These are phyloP conservation scores for Apiotrichum laibachii DNA, from an alignment of 1,284 basidiomycete genomes.

Conservation along the genomic window DNA sequence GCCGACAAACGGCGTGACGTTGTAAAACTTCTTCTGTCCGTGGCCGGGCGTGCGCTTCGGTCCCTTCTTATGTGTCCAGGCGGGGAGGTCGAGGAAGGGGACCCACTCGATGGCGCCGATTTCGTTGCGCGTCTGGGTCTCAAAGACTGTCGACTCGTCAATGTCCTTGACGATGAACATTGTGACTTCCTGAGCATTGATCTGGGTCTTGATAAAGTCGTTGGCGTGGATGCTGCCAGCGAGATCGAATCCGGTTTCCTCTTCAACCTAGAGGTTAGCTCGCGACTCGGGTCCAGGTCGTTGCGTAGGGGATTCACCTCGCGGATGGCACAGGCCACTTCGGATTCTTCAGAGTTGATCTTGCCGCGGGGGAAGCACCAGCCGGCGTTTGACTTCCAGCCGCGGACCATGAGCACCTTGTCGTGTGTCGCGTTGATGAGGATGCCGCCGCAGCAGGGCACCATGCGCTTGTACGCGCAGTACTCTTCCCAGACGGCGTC, in stretches of 20 bases:
- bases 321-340: slow-evolving; percentile 78
- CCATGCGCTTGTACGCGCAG: slow-evolving; percentile 91
- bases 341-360: slow-evolving; percentile 90
- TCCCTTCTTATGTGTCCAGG: slow-evolving; percentile 76
- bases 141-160: slow-evolving; percentile 83
- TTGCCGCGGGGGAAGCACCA: slow-evolving; percentile 99
- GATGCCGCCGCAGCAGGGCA: slow-evolving; percentile 98
- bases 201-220: slow-evolving; percentile 79
- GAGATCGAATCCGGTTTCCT: slow-evolving; percentile 91
- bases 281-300: not conserved
- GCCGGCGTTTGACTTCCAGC: slow-evolving; percentile 92
- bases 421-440: slow-evolving; percentile 88
- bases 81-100: slow-evolving; percentile 80
- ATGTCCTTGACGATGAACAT: slow-evolving; percentile 88
- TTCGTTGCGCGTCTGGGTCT: slow-evolving; percentile 94
- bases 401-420: slow-evolving; percentile 94
- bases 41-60: slow-evolving; percentile 52
- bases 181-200: slow-evolving; percentile 84
- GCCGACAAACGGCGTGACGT: slow-evolving; percentile 93
- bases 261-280: slow-evolving; percentile 64
- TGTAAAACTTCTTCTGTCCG: slow-evolving; percentile 74
- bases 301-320: slow-evolving; percentile 60
- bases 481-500: slow-evolving; percentile 51
- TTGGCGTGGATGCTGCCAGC: slow-evolving; percentile 64
- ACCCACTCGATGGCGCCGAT: slow-evolving; percentile 99